Conservation (phyloP, 2,329 filamentous ascomycete genomes). For the Exophiala spinifera region DNA sequence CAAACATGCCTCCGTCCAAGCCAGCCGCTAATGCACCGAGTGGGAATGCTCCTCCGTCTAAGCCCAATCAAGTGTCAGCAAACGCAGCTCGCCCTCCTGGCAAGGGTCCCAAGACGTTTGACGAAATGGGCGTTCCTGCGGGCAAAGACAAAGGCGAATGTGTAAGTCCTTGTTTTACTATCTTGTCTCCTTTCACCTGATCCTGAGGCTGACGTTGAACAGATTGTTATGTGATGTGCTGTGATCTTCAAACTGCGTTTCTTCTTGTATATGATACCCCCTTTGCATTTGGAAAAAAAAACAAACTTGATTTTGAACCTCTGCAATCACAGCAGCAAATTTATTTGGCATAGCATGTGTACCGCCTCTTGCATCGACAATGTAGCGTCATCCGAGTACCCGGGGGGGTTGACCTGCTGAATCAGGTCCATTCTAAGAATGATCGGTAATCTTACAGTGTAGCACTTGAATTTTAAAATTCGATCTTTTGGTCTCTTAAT, state of each 20-base stretch:
- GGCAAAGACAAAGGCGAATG: conserved; percentile 85
- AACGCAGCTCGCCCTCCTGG: conserved; percentile 37
- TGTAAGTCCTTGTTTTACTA: conserved; percentile 56
- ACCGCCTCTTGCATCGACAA: too few species aligned
- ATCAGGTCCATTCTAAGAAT: too few species aligned
- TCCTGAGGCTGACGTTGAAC: background rate
- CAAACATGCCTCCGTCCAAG: conserved; percentile 23
- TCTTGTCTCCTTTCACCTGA: too few species aligned
- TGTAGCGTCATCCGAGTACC: too few species aligned
- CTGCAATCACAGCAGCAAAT: background rate
- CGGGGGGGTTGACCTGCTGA: too few species aligned
- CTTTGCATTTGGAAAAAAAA: background rate
- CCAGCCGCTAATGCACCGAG: conserved; percentile 15
- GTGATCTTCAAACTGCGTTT: background rate
- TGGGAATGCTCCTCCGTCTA: conserved; percentile 30
- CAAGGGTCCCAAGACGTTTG: conserved; percentile 91
- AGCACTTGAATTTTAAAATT: too few species aligned
- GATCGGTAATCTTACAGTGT: too few species aligned
- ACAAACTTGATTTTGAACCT: background rate
- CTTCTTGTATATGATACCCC: background rate
- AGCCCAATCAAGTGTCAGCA: conserved; percentile 40
- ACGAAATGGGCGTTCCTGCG: conserved; percentile 93
- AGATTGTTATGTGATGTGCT: conserved; percentile 14
- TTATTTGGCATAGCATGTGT: too few species aligned
- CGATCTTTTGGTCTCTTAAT: too few species aligned